These are phyloP conservation scores for cucumber (Cucumis sativus) DNA, from an alignment of 306 rosid species.

Conservation along the genomic window DNA sequence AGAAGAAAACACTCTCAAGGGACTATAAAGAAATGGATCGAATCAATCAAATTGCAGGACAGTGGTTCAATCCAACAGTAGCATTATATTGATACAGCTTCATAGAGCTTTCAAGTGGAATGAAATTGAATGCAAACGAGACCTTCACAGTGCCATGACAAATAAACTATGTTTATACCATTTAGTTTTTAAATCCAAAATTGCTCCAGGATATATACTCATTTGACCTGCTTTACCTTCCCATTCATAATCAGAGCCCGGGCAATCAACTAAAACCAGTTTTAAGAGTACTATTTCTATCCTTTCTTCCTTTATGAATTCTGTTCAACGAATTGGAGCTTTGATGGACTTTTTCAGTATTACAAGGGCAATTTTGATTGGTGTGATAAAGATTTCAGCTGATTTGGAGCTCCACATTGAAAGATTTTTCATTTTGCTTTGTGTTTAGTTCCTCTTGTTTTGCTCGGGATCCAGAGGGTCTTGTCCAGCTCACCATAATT, in stretches of 20 bases:
- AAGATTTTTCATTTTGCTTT: too few species aligned
- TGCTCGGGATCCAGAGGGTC: too few species aligned
- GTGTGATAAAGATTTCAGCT: too few species aligned
- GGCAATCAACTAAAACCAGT: neutral
- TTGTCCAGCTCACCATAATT: too few species aligned
- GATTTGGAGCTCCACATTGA: too few species aligned
- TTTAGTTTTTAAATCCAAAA: neutral
- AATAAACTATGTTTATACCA: neutral
- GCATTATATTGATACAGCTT: neutral
- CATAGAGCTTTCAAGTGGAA: neutral
- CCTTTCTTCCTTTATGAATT: too few species aligned
- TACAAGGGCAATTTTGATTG: too few species aligned
- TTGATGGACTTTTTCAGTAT: too few species aligned
- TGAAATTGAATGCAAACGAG: neutral
- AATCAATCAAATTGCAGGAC: neutral
- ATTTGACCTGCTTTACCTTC: neutral
- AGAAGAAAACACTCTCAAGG: constrained; percentile 13
- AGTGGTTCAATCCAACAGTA: neutral
- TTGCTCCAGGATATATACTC: neutral
- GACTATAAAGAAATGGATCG: neutral
- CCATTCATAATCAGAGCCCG: neutral
- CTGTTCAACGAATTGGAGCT: too few species aligned
- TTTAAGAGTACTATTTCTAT: neutral
- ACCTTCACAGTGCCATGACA: neutral
- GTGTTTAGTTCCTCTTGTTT: too few species aligned